Evolutionary conservation across 139 green algal genomes (phyloP).

Genomic region (Dunaliella sp.): DNA sequence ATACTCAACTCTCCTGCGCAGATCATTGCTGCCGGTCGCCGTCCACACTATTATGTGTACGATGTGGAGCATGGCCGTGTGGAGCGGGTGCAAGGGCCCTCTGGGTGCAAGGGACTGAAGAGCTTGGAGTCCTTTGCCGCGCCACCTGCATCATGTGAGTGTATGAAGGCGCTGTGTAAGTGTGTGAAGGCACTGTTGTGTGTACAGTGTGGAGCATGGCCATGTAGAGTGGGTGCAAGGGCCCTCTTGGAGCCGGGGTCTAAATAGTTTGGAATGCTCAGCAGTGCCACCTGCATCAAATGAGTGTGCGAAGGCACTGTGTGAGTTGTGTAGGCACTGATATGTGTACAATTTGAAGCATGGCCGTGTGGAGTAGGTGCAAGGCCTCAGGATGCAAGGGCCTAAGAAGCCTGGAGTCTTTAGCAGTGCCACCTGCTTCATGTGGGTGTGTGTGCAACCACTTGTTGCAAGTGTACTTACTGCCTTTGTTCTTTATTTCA

Average conservation of each 20-base stretch:
- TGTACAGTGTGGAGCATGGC: conserved; percentile 71
- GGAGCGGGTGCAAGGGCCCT: conserved; percentile 56
- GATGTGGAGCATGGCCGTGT: conserved; percentile 66
- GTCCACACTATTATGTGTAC: conserved; percentile 84
- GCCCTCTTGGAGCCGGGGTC: conserved; percentile 12
- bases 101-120: conserved; percentile 36
- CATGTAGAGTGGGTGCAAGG: conserved; percentile 60
- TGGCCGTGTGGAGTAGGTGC: conserved; percentile 59
- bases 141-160: conserved; percentile 26
- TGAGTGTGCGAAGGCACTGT: too few relatives aligned
- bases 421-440: conserved; percentile 54
- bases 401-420: conserved; percentile 72
- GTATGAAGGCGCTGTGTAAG: too few relatives aligned
- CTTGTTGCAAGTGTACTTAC: too few relatives aligned
- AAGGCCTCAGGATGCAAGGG: conserved; percentile 9
- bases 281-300: conserved; percentile 39
- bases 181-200: conserved; percentile 92
- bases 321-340: too few relatives aligned
- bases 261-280: conserved; percentile 77
- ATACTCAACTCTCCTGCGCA: too few relatives aligned
- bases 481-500: too few relatives aligned
- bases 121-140: conserved; percentile 77
- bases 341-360: conserved; percentile 83
- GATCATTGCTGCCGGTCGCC: conserved; percentile 68
- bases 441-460: not conserved